Base-by-base conservation (phyloP, 345 rosid species). In the Eutrema yunnanense region DNA sequence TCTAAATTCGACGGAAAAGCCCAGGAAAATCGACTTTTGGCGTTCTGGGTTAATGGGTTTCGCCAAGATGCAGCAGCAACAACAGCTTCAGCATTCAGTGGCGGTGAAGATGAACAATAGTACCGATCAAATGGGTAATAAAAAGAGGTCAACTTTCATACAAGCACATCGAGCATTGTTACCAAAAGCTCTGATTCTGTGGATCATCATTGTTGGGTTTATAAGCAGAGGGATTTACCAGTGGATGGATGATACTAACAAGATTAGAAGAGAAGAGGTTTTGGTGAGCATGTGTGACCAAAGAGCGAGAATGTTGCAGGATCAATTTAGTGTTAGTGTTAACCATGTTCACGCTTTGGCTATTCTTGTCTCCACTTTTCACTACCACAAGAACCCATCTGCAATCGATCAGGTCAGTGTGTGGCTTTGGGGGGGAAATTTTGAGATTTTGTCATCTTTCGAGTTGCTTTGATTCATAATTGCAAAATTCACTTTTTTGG, bases 291-390 rank as follows among this genome's bases (percentile, higher is more conserved):
- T 92, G 99, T 95, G 99, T 82, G 97, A 95, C 76, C 92, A 89
- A 67, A 83, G 99, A 78, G 96, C 99, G 0, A 85, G 99, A 68
- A 95, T 95, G 97, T 76, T 95, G 84, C 97, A 95, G 71, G 99
- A 95, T 83, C 99, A 88, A 63, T 95, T 95, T 71, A 88, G 78
- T 85, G 99, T 95, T 73, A 91, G 97, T 78, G 99, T 91, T 61
- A 95, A 95, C 69, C 99, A 95, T 85, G 97, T 95, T 49, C 99
- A 95, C 66, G 99, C 97, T 65, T 87, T 95, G 67, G 96, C 99
- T 66, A 85, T 95, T 77, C 96, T 95, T 58, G 96, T 95, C 80
- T 95, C 99, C 55, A 91, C 99, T 68, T 95, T 95, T 59, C 96
- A 89, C 77, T 95, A 88, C 82, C 87, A 81, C 86, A 91, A 86